Base-by-base conservation (phyloP, 345 rosid species). In the Orychophragmus violaceus region DNA sequence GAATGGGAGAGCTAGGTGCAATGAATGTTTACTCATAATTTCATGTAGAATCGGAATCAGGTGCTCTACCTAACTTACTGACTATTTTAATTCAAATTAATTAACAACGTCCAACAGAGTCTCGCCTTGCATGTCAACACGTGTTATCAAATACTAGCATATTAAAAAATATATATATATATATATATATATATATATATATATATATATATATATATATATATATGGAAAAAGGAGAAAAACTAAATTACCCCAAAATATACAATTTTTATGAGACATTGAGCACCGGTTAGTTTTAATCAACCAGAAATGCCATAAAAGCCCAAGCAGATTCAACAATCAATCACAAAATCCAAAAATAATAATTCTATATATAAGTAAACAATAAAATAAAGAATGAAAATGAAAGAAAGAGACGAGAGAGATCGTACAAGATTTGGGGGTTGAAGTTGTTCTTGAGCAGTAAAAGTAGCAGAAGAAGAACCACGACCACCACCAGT, bases 401-500 rank as follows among this genome's bases (percentile, higher is more conserved):
- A 45, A 52, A 53, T 2, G 11, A 41, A 53, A 24, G 32, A 44
- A 25, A 30, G 21, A 28, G 3, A 8, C 17, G 44, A 41, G 46
- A 41, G 22, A 59, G 22, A 41, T 42, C 78, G 22, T 74, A 74
- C 78, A 68, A 68, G 69, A 68, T 55, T 68, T 45, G 74, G 64
- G 9, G 74, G 78, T 74, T 74, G 69, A 28, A 68, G 78, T 45
- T 68, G 74, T 62, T 68, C 78, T 67, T 67, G 69, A 67, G 73
- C 73, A 68, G 59, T 50, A 74, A 68, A 60, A 74, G 69, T 33
- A 74, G 78, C 74, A 54, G 74, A 68, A 68, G 78, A 68, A 74
- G 67, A 63, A 73, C 72, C 73, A 58, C 74, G 78, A 44, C 70
- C 68, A 58, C 78, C 81, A 33, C 73, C 74, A 9, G 76, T 83